phyloP scores from a whole-genome alignment of 2,329 filamentous ascomycete species.

The Setomelanomma holmii region DNA sequence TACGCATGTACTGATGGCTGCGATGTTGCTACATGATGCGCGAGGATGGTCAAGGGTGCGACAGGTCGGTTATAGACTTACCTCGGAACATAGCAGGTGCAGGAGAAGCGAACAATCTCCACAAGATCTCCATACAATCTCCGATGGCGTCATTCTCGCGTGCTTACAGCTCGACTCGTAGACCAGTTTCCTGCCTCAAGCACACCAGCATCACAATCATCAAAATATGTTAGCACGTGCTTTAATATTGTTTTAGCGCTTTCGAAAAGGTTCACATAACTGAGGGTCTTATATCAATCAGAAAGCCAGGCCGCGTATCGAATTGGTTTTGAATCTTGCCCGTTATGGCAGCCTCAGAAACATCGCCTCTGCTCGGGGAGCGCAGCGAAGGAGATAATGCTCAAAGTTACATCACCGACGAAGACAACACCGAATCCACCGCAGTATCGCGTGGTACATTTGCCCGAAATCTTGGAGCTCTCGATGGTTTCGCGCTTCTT shows the following conservation, averaged over 20 bases:
- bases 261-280: background rate
- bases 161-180: background rate
- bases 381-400: conserved; percentile 5
- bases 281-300: background rate
- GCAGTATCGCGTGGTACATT: conserved; percentile 35
- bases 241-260: background rate
- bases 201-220: background rate
- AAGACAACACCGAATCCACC: conserved; percentile 18
- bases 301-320: background rate
- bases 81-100: background rate
- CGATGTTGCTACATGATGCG: background rate
- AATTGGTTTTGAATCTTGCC: background rate
- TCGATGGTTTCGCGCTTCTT: conserved; percentile 63
- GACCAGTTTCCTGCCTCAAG: too few species aligned
- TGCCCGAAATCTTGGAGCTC: conserved; percentile 38
- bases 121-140: background rate
- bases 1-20: background rate
- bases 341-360: conserved; percentile 24
- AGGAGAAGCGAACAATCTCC: background rate
- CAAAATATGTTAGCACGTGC: background rate
- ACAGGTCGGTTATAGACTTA: background rate
- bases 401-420: conserved; percentile 10
- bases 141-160: conserved; percentile 2
- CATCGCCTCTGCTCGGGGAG: conserved; percentile 27
- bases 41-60: background rate